phyloP scores from a whole-genome alignment of 2,329 filamentous ascomycete species.

The Sarocladium kiliense region DNA sequence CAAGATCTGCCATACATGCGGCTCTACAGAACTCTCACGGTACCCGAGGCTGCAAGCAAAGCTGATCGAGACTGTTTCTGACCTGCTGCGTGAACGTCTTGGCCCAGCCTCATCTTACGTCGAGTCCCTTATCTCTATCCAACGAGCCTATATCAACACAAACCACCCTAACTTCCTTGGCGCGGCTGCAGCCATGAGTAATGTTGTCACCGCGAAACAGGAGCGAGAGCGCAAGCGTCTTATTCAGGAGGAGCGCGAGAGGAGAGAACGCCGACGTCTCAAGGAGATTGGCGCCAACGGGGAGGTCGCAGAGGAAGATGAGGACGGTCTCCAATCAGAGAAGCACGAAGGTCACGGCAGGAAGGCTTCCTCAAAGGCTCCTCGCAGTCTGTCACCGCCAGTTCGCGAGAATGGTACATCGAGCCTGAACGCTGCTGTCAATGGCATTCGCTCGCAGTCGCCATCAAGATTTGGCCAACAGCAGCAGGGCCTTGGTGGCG shows the following conservation, averaged over 20 bases:
- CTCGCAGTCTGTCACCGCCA: slow-evolving; percentile 78
- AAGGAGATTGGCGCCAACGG: slow-evolving; percentile 86
- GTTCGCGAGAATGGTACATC: slow-evolving; percentile 61
- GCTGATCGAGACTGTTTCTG: slow-evolving; percentile 96
- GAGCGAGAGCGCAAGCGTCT: slow-evolving; percentile 82
- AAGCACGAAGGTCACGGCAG: slow-evolving; percentile 47
- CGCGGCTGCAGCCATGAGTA: slow-evolving; percentile 94
- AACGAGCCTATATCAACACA: slow-evolving; percentile 98
- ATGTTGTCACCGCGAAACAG: slow-evolving; percentile 90
- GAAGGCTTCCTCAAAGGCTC: slow-evolving; percentile 30
- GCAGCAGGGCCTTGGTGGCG: slow-evolving; percentile 52
- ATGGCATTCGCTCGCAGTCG: slow-evolving; percentile 56
- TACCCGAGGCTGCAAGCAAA: slow-evolving; percentile 93
- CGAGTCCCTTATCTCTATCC: slow-evolving; percentile 94
- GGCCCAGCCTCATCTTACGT: slow-evolving; percentile 88
- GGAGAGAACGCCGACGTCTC: slow-evolving; percentile 73
- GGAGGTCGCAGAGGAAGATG: slow-evolving; percentile 63
- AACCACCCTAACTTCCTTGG: slow-evolving; percentile 99
- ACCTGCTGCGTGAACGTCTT: slow-evolving; percentile 85
- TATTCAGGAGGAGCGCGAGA: slow-evolving; percentile 78
- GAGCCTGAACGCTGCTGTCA: slow-evolving; percentile 60
- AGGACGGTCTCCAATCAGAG: slow-evolving; percentile 46
- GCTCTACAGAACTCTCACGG: slow-evolving; percentile 85
- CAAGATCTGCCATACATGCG: slow-evolving; percentile 98
- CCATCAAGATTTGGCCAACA: slow-evolving; percentile 32